A percentile compares a stretch with the other conserved stretches of the same genome.
phyloP scores from a whole-genome alignment of 202 grass and related monocot genomes.

The Carex arenaria region DNA sequence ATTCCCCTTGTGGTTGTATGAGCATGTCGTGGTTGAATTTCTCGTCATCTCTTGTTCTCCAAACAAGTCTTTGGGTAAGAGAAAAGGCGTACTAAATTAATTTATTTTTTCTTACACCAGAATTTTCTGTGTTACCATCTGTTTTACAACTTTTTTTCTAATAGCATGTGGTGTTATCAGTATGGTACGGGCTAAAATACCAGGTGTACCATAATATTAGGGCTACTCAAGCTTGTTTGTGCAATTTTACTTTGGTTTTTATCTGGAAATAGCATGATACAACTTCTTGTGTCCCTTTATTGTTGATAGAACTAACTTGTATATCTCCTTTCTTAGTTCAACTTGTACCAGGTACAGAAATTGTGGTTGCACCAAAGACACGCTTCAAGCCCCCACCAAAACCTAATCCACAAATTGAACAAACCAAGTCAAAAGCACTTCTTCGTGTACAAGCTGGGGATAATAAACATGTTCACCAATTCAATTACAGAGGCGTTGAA shows the following conservation, averaged over 20 bases:
- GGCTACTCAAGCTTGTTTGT: background rate
- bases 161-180: background rate
- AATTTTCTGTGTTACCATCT: background rate
- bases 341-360: constrained; percentile 89
- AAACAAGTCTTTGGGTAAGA: constrained; percentile 75
- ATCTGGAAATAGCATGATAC: background rate
- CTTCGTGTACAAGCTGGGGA: constrained; percentile 74
- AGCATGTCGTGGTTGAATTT: constrained; percentile 88
- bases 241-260: background rate
- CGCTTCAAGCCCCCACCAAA: constrained; percentile 44
- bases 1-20: constrained; percentile 91
- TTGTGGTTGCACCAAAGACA: constrained; percentile 77
- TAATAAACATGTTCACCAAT: constrained; percentile 52
- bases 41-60: constrained; percentile 62
- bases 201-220: background rate
- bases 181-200: background rate
- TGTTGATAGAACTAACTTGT: background rate
- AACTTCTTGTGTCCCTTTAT: background rate
- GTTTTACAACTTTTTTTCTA: background rate
- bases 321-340: constrained; percentile 57
- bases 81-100: background rate
- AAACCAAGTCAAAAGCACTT: constrained; percentile 59
- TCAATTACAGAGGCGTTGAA: constrained; percentile 55
- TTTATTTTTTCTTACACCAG: constrained; percentile 17
- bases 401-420: constrained; percentile 48